A percentile compares a stretch with the other conserved stretches of the same genome.
phyloP scores from a whole-genome alignment of 2,329 filamentous ascomycete species.

The Penicillium sumatraense region DNA sequence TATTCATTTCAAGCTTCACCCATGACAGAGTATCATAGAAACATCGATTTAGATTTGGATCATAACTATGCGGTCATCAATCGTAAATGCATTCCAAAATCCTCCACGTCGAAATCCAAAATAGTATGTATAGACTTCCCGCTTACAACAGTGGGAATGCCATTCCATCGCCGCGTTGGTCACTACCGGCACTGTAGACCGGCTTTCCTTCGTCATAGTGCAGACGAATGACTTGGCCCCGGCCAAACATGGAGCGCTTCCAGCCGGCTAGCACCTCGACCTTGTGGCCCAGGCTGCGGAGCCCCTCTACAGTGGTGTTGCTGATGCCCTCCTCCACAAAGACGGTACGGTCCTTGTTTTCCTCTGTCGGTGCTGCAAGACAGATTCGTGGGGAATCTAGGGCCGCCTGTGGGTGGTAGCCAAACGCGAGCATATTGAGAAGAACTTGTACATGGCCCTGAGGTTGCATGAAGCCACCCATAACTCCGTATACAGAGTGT shows the following conservation, averaged over 20 bases:
- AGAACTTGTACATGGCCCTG: conserved; percentile 95
- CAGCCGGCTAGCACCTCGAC: conserved; percentile 25
- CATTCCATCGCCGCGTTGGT: conserved; percentile 81
- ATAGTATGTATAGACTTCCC: neutral
- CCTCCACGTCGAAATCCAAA: neutral
- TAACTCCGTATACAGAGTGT: conserved; percentile 89
- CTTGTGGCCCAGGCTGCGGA: conserved; percentile 26
- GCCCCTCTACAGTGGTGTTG: conserved; percentile 22
- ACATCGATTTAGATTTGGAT: neutral
- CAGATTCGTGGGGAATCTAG: conserved; percentile 91
- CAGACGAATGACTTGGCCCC: conserved; percentile 39
- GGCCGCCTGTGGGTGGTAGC: conserved; percentile 81
- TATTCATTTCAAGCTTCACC: neutral
- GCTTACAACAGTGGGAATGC: conserved; percentile 55
- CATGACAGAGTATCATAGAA: neutral
- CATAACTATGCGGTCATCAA: neutral
- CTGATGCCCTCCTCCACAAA: conserved; percentile 29
- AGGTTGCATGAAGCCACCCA: conserved; percentile 98
- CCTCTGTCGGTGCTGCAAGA: conserved; percentile 72
- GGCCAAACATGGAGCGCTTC: conserved; percentile 27
- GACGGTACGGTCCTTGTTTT: conserved; percentile 37
- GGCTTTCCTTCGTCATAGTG: conserved; percentile 74
- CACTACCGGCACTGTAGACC: conserved; percentile 88
- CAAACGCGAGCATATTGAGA: conserved; percentile 84
- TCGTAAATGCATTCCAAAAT: neutral